Evolutionary conservation across 2,329 filamentous ascomycete species (phyloP).

Genomic region (Fusarium gaditjirri): DNA sequence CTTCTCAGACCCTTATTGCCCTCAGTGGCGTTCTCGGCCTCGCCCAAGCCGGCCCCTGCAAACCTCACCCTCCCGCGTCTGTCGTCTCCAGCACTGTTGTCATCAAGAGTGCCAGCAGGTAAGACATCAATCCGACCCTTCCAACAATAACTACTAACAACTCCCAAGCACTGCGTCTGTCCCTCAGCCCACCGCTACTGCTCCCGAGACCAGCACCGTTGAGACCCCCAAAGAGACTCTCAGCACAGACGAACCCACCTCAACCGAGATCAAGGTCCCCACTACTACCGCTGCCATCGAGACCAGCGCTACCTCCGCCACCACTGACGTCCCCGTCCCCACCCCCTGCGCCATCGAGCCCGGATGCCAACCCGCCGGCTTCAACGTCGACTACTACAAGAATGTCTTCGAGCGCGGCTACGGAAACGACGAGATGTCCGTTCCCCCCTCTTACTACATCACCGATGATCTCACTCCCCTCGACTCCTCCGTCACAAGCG

Average conservation of each 20-base stretch:
- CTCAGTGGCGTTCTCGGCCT: not conserved
- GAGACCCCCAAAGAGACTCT: not conserved
- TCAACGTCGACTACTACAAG: constrained; percentile 37
- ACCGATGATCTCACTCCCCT: constrained; percentile 20
- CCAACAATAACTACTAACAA: fast-evolving
- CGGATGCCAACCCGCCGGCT: constrained; percentile 6
- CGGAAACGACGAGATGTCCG: constrained; percentile 27
- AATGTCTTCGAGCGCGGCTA: constrained; percentile 35
- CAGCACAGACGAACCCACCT: not conserved
- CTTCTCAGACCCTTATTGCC: not conserved
- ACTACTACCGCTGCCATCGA: not conserved
- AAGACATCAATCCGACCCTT: fast-evolving
- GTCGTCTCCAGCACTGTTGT: not conserved
- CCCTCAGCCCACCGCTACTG: not conserved
- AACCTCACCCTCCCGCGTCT: not conserved
- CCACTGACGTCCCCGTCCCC: not conserved
- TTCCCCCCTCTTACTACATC: constrained; percentile 40
- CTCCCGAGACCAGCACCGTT: not conserved
- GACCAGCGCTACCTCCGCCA: not conserved
- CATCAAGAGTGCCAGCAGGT: not conserved
- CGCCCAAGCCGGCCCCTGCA: not conserved
- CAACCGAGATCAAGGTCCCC: not conserved
- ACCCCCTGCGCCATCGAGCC: not conserved
- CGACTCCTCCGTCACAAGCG: not conserved
- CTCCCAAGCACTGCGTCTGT: not conserved